These are phyloP conservation scores for Ganoderma resinaceum DNA, from an alignment of 1,284 basidiomycete species.

Conservation along the genomic window DNA sequence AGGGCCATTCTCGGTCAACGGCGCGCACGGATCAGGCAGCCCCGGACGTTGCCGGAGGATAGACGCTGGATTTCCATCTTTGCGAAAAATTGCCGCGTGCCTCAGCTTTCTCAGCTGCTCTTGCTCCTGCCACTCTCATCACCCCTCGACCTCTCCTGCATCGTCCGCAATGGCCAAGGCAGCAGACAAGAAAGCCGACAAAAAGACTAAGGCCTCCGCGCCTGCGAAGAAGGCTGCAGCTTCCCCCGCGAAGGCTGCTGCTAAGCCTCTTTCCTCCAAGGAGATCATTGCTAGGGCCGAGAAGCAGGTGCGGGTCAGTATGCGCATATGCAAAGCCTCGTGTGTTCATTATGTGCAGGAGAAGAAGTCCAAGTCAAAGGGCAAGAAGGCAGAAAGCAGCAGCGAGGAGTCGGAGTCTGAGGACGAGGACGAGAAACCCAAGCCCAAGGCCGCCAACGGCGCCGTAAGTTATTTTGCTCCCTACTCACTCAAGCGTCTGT, in stretches of 20 bases:
- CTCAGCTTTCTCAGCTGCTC: constrained; percentile 18
- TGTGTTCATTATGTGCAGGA: constrained; percentile 4
- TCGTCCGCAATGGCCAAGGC: constrained; percentile 51
- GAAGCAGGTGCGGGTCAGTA: constrained; percentile 24
- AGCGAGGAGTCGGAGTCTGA: constrained; percentile 35
- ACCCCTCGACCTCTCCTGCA: constrained; percentile 22
- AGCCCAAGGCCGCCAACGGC: constrained; percentile 35
- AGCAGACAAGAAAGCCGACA: constrained; percentile 47
- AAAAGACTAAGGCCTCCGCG: constrained; percentile 44
- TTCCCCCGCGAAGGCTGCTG: constrained; percentile 33
- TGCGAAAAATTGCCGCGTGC: constrained; percentile 23
- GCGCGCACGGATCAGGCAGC: background rate
- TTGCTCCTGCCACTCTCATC: constrained; percentile 25
- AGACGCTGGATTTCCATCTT: constrained; percentile 16
- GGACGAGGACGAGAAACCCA: constrained; percentile 39
- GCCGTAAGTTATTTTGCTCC: constrained; percentile 20
- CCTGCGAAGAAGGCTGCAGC: constrained; percentile 30
- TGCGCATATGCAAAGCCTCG: constrained; percentile 1
- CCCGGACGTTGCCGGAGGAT: constrained; percentile 14
- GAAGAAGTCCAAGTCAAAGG: constrained; percentile 33
- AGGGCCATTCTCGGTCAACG: background rate
- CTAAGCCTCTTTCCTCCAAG: constrained; percentile 39
- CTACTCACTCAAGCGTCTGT: background rate
- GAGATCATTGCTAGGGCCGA: constrained; percentile 43
- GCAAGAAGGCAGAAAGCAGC: constrained; percentile 40